These are phyloP conservation scores for Candida coleopterorum DNA, from an alignment of 805 yeast species.

Conservation along the genomic window DNA sequence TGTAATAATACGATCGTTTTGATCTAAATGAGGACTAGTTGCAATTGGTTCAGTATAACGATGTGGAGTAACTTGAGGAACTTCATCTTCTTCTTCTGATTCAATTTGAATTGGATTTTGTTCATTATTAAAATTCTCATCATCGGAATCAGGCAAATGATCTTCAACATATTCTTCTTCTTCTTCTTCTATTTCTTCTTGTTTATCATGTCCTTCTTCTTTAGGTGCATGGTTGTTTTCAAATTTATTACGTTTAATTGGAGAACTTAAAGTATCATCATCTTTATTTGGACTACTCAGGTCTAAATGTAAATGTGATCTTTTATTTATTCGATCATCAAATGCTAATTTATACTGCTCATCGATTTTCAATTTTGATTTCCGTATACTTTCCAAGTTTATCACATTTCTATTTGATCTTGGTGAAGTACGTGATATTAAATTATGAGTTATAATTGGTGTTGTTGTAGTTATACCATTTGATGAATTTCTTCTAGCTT, in stretches of 20 bases:
- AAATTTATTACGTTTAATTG: constrained; percentile 9
- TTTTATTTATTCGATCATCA: constrained; percentile 12
- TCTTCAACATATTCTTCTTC: neutral
- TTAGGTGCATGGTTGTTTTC: constrained; percentile 1
- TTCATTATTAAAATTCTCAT: too few species aligned
- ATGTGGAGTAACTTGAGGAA: constrained; percentile 23
- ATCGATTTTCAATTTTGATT: constrained; percentile 16
- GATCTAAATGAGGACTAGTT: constrained; percentile 23
- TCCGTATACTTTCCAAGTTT: constrained; percentile 14
- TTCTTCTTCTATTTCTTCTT: neutral
- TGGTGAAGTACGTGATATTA: constrained; percentile 13
- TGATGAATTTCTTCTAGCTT: constrained; percentile 22
- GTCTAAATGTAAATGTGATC: constrained; percentile 13
- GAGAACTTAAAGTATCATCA: constrained; percentile 6
- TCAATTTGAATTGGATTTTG: constrained; percentile 2
- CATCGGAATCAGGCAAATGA: neutral
- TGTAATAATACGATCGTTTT: constrained; percentile 19
- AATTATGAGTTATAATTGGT: constrained; percentile 12
- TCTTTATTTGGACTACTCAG: neutral
- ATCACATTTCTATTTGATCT: constrained; percentile 7
- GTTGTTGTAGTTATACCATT: constrained; percentile 9
- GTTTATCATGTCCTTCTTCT: neutral
- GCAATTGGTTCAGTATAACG: constrained; percentile 29
- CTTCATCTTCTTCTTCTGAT: constrained; percentile 14
- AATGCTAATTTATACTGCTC: constrained; percentile 6